Base-by-base conservation (phyloP, 1,284 basidiomycete species). In the Lignosus rhinocerotis region DNA sequence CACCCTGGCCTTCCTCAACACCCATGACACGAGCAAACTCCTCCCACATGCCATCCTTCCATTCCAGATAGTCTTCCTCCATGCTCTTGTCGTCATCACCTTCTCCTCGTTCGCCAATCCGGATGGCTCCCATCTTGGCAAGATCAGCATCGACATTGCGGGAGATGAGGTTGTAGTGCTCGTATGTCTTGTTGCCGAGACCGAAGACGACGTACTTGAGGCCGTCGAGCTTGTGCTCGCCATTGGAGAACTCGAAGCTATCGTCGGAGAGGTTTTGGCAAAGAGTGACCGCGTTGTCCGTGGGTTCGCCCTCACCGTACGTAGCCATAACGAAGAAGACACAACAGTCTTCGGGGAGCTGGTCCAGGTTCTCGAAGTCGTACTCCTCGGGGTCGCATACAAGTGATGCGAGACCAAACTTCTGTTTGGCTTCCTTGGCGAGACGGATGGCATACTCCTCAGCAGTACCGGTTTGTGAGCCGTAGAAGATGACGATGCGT, bases 51-150 rank as follows among this genome's bases (percentile, higher is more conserved):
- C 81, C 84, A 72, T 99, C 96, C 76, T 99, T 99, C 96, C 96
- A 99, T 64, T 93, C 94, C n/a, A 99, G 84, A 73, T 98, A 99
- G 76, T 99, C 96, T 78, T 99, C 97, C 75, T 99, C 96, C 93
- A 99, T 96, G 71, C 92, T 95, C 81, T 97, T 97, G 76, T 99
- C 96, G 72, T 99, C 96, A 71, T 99, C 96, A 66, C 96, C 96
- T 76, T 98, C 95, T 17, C 96, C 97, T 43, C 90, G 84, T 72
- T 92, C 89, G 52, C 96, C 96, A 53, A 99, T 92, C 60, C 94
- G 87, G 59, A 82, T 76, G 32, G 87, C 97, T 34, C 95, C 96
- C 78, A 96, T 89, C 67, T 87, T 86, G 9, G 81, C 72, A 57
- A 99, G 79, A 45, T 86, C 77, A 6, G 79, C 71, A 71, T 99